Evolutionary conservation across 2,329 filamentous ascomycete species (phyloP).

Genomic region (Dactylella cylindrospora): DNA sequence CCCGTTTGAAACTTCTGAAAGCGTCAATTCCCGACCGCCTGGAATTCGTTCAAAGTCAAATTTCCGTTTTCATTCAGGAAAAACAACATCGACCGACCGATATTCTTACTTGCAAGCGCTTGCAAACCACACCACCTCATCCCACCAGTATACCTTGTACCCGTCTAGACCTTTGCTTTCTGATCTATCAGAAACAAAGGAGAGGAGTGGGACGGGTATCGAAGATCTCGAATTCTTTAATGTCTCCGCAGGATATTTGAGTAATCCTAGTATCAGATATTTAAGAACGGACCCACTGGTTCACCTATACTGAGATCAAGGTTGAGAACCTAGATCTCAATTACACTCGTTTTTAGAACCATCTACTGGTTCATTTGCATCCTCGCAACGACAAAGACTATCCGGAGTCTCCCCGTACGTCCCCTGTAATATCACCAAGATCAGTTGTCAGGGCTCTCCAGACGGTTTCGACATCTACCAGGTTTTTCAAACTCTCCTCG

Average conservation of each 20-base stretch:
- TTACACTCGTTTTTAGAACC: conserved; percentile 20
- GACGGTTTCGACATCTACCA: too few relatives aligned
- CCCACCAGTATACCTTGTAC: conserved; percentile 10
- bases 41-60: background rate
- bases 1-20: too few relatives aligned
- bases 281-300: background rate
- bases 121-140: conserved; percentile 15
- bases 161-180: background rate
- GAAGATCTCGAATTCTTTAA: background rate
- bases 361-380: too few relatives aligned
- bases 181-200: background rate
- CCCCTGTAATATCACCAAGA: conserved; percentile 3
- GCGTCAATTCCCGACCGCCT: conserved; percentile 7
- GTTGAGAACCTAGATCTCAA: background rate
- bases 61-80: conserved; percentile 28
- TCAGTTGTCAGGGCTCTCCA: too few relatives aligned
- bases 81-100: conserved; percentile 1
- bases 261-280: too few relatives aligned
- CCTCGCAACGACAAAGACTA: conserved; percentile 6
- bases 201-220: background rate
- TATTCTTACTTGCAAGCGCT: conserved; percentile 4
- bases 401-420: conserved; percentile 38
- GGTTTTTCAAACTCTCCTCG: conserved; percentile 1
- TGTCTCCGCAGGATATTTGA: too few relatives aligned
- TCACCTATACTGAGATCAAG: background rate